Base-by-base conservation (phyloP, 345 rosid species). In the Theobroma cacao region DNA sequence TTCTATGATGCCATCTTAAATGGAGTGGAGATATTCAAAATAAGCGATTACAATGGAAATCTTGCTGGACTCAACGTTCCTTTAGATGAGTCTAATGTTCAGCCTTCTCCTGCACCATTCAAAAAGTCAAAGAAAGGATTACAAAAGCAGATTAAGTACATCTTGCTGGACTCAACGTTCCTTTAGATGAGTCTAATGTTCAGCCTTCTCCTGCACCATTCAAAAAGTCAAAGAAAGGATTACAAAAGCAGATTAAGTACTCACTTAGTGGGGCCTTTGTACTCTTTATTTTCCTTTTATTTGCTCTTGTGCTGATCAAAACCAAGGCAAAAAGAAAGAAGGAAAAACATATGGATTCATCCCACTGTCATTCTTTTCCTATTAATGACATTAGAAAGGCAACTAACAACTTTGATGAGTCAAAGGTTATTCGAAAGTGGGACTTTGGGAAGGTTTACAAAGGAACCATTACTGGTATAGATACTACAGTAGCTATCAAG, bases 21-120 rank as follows among this genome's bases (percentile, higher is more conserved):
- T 43, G 87, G 87, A 15, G 34, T 88, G 30, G 88, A 88, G 81
- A 61, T 88, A 3, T 84, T 88, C 81, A 88, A 86, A 70, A 33
- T 63, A 7, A 74, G 61, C 56, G 41, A 72, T 18, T 30, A 20
- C 5, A 34, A 0, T 7, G 41, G 72, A 28, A 80, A 73, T 61
- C 74, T 88, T 60, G 88, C 88, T 24, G 88, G 87, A 2, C 80
- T 28, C 7, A 84, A 86, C 72, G 87, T 83, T 18, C 79, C 78
- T 31, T 2, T 62, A 2, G 67, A 62, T 15, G 41, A 62, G 41
- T 31, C 67, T 31, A 33, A 62, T 17, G 7, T 7, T 33, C 22
- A 15, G 17, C 41, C 24, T 33, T 33, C 67, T 18, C 24, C 40
- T 33, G 12, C 45, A 33, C 0, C 2, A 8, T 63, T 43, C 5